Base-by-base conservation (phyloP, 371 early-diverging fungal genomes). In the Coemansia sp. region DNA sequence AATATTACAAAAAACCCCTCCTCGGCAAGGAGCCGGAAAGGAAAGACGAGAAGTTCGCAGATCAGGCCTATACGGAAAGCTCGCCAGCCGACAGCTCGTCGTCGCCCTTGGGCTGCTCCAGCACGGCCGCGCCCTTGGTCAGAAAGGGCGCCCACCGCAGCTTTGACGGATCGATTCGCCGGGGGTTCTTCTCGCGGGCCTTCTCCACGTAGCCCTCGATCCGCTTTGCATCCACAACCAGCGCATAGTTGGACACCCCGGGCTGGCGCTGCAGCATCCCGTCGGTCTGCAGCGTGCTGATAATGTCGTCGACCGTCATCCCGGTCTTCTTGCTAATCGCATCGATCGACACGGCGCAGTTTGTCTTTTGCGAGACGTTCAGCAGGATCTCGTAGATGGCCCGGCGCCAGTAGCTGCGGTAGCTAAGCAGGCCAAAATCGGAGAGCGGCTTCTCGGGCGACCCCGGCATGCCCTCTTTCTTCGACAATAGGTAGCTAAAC, bases 401-500 rank as follows among this genome's bases (percentile, higher is more conserved):
- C 1, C 67, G 52, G 5, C 69, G 58, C 79, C 79, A 79, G 48
- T 72, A 79, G 31, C 65, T 68, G 39, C 66, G 68, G 62, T 98
- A 99, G 39, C 91, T 90, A 4, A 98, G 76, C 47, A 98, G 81
- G 0, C 99, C 99, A 7, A 99, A 84, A 77, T 98, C 98, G n/a
- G 97, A 96, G 33, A 99, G 78, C 2, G 99, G 99, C 69, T 95
- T 94, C 72, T 99, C 99, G 4, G 99, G 99, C 1, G 97, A 89
- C 14, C 99, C 99, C 0, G 88, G 78, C 58, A 87, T 87, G 31
- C 83, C 87, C 75, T 99, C 99, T 56, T 87, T 88, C 74, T 88
- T 87, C 11, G 94, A 89, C 39, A 99, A 80, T 57, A 94, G 66
- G 75, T 97, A 96, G 62, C 92, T 92, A 55, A 99, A 96, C 59